Evolutionary conservation across 2,329 filamentous ascomycete genomes (phyloP), one percentile per base, ranked within the genome.

Genomic region (Cordyceps sp.): DNA sequence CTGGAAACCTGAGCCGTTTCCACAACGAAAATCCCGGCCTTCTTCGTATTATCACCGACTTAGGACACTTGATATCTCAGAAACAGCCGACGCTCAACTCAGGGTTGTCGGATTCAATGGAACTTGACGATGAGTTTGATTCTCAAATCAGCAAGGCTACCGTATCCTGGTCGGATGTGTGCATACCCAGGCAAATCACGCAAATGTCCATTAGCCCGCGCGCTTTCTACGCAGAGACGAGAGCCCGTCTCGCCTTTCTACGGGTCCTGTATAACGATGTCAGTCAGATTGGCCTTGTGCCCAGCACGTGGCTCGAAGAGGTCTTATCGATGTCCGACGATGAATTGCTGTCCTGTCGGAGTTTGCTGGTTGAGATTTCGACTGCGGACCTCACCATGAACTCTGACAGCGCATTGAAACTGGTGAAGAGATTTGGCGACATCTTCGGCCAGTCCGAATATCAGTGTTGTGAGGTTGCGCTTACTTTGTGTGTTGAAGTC

Each of bases 381-480:
- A 46, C 47, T 6, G 69, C 66, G 2, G 67, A 74, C 40, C 49
- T 74, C 2, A 48, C 61, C n/a, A 48, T 68, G 10, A 53, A 57
- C 10, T 49, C 57, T 0, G 59, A 63, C 10, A 59, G 63, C 37
- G 63, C 66, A 2, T 39, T 54, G 9, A 50, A 42, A 4, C 50
- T 76, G 2, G 49, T 76, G 16, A 54, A 67, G 37, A 58, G 60
- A 20, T 45, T 72, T 5, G 70, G 68, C 2, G 47, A 45, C 0
- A 54, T 74, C 6, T 61, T 77, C 16, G 55, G 59, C 12, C 57
- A 62, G 4, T 68, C 73, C 36, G 65, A 71, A 19, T 78, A 78
- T 43, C 72, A 76, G 35, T 72, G 73, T 39, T 88, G 78, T 38
- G 86, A 94, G 54, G 69, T 76, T 15, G 73, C 79, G 4, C 58